Base-by-base conservation (phyloP, 768 basidiomycete species). In the Collybiopsis luxurians region DNA sequence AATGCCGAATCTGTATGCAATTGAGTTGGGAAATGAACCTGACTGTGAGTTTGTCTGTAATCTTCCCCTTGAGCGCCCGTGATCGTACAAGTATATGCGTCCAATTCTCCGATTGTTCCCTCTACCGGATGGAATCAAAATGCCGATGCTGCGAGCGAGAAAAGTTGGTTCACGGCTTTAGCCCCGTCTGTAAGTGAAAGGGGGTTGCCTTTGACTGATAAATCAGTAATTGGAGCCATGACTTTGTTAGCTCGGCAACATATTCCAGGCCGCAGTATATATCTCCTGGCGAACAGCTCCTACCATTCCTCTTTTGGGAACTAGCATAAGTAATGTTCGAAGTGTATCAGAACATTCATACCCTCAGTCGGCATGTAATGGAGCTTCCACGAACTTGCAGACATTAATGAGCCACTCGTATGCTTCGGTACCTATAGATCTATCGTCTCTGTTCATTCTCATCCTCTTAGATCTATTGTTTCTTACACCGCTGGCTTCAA, bases 11-110 rank as follows among this genome's bases (percentile, higher is more conserved):
- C 63, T 75, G 11, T 64, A 67, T 39, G 68, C 73, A 4, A 58
- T 75, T 46, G 74, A 75, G 58, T 64, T 75, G 2, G 73, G 74
- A 6, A 73, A 75, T 56, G 73, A 73, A 59, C 73, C 73, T 0
- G 73, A 73, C 19, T 67, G 73, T 74, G 45, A 51, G 71, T 40
- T 5, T 5, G n/a, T n/a, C n/a, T n/a, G n/a, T n/a, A n/a, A n/a
- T n/a, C n/a, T n/a, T n/a, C n/a, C n/a, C n/a, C n/a, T n/a, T n/a
- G n/a, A n/a, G n/a, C n/a, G n/a, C n/a, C n/a, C n/a, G n/a, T n/a
- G n/a, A n/a, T n/a, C n/a, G n/a, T n/a, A n/a, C n/a, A n/a, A 73
- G 71, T 70, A 52, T 73, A 72, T 53, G 60, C 66, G 5, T 63
- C 63, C 38, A 65, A 62, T 44, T 71, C 71, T 4, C 73, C 72